Base-by-base conservation (phyloP, 2,329 filamentous ascomycete genomes). In the Penicillium sp. region DNA sequence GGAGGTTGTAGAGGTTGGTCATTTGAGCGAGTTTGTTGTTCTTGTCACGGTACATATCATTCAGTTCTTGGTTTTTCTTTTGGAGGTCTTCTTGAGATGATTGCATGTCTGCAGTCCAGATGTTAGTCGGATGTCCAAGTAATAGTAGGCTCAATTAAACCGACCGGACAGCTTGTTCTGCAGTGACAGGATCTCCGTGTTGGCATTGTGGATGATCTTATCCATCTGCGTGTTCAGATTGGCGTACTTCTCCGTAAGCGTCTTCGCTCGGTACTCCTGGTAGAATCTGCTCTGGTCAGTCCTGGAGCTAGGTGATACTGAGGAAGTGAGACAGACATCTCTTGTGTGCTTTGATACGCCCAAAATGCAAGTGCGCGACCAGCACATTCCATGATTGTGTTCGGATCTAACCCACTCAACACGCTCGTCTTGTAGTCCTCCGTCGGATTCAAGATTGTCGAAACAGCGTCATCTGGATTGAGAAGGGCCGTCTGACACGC, bases 381-480 rank as follows among this genome's bases (percentile, higher is more conserved):
- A 23, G 90, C 88, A 72, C 91, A 95, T 64, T 96, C 92, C 82
- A 96, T 91, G 60, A 97, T 89, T 31, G 87, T 80, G 34, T 82
- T 86, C 1, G 93, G 93, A 57, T 85, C 89, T 1, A 97, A 76
- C 0, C 93, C 93, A 66, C 89, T 91, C 12, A 97, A 78, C 0
- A 95, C 83, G 57, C 87, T 92, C 0, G 89, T 91, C 72, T 96
- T 96, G 78, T 94, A 96, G 61, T 95, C 91, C 65, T 97, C 92
- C 0, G 85, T 86, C 0, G 91, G 91, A 57, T 87, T 89, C 39
- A 97, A 79, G 31, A 85, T 81, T 1, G 87, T 83, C 21, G 87
- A 79, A 10, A 89, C 84, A 4, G 86, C 89, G 75, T 95, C 90
- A 63, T 95, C 88, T 0, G 85, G 85, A 59, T 87, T 88, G 8